phyloP scores from a whole-genome alignment of 345 rosid species.

The Hirschfeldia incana region DNA sequence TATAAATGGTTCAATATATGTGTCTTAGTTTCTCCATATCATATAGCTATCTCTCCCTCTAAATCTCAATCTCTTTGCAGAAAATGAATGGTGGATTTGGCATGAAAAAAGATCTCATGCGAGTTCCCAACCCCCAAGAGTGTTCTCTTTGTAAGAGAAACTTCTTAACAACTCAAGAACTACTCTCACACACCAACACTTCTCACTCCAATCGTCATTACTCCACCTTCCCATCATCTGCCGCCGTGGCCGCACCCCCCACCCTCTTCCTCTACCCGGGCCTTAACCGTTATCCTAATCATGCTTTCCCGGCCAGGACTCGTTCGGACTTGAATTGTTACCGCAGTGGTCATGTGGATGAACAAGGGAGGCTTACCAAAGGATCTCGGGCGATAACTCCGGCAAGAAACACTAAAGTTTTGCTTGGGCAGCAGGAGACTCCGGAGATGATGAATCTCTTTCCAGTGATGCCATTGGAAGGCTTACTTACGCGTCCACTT shows the following conservation, averaged over 20 bases:
- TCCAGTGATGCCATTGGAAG: background rate
- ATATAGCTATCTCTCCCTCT: background rate
- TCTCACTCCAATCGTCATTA: background rate
- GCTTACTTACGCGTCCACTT: slow-evolving; percentile 21
- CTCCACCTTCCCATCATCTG: slow-evolving; percentile 11
- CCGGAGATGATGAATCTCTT: slow-evolving; percentile 22
- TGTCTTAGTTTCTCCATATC: background rate
- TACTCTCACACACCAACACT: slow-evolving; percentile 6
- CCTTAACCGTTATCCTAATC: slow-evolving; percentile 1
- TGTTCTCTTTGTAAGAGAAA: slow-evolving; percentile 21
- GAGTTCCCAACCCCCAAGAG: background rate
- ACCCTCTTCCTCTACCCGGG: background rate
- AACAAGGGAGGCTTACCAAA: slow-evolving; percentile 12
- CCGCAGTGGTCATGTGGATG: slow-evolving; percentile 7
- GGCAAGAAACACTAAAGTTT: background rate
- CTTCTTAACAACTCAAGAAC: background rate
- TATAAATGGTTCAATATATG: slow-evolving; percentile 28
- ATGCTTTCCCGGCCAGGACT: background rate
- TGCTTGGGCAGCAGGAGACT: background rate
- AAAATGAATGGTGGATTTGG: slow-evolving; percentile 23
- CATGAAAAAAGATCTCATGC: background rate
- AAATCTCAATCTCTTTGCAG: background rate
- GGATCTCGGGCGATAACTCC: background rate
- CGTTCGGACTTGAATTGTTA: background rate
- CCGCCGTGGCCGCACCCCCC: background rate